Conservation (phyloP, 208 protist genomes). For the Angomonas deanei region DNA sequence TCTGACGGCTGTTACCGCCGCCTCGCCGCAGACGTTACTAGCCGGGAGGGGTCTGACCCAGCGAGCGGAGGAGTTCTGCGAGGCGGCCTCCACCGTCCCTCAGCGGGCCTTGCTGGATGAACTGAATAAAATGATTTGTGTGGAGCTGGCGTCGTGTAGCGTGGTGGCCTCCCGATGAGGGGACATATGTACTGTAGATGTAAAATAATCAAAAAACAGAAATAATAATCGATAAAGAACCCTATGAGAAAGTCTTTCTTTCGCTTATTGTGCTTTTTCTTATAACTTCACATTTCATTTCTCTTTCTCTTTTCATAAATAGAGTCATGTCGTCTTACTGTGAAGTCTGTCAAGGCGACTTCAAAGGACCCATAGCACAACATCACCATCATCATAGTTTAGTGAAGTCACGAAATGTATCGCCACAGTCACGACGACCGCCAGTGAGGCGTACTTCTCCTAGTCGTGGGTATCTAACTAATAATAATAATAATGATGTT, state of each 20-base stretch:
- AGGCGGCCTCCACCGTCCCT: slow-evolving; percentile 48
- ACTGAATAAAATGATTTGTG: slow-evolving; percentile 46
- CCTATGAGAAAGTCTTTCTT: slow-evolving; percentile 8
- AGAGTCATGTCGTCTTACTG: slow-evolving; percentile 79
- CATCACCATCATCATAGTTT: too few relatives aligned
- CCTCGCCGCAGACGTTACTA: slow-evolving; percentile 10
- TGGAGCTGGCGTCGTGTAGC: slow-evolving; percentile 42
- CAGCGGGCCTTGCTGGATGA: slow-evolving; percentile 48
- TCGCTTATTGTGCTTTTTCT: too few relatives aligned
- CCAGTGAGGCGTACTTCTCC: background rate
- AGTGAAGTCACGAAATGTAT: background rate
- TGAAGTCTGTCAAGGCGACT: slow-evolving; percentile 57
- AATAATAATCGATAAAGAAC: too few relatives aligned
- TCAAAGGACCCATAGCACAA: background rate
- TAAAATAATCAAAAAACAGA: slow-evolving; percentile 1
- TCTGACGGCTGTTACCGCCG: slow-evolving; percentile 19
- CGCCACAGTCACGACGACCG: background rate
- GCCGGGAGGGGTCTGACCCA: slow-evolving; percentile 37
- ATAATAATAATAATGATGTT: background rate
- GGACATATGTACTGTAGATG: background rate
- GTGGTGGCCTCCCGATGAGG: slow-evolving; percentile 22
- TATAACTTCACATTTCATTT: too few relatives aligned
- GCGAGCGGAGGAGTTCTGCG: slow-evolving; percentile 59
- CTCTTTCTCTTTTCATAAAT: background rate
- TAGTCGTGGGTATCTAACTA: too few relatives aligned